Conservation (phyloP, 441 rosid genomes). For the Pelargonium citronellum region DNA sequence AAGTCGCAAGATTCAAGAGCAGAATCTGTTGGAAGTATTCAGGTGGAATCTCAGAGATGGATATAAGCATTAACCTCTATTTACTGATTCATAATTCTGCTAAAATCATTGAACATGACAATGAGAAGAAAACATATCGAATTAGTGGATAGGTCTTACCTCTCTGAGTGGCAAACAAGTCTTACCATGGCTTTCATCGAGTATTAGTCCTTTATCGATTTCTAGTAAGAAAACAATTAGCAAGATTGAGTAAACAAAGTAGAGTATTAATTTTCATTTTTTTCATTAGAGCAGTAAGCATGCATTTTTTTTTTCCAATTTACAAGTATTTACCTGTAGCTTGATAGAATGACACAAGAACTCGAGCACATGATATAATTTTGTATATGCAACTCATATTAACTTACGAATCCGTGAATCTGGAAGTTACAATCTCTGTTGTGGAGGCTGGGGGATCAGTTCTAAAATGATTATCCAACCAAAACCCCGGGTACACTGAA, state of each 20-base stretch:
- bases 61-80: background rate
- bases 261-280: background rate
- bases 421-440: constrained; percentile 15
- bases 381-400: constrained; percentile 6
- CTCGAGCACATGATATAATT: background rate
- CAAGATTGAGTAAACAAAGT: background rate
- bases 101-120: background rate
- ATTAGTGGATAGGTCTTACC: background rate
- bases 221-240: background rate
- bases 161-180: background rate
- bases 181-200: background rate
- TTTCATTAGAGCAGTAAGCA: background rate
- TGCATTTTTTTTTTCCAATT: background rate
- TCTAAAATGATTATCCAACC: constrained; percentile 21
- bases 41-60: background rate
- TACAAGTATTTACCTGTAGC: background rate
- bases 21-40: constrained; percentile 31
- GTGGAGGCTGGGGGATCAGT: constrained; percentile 16
- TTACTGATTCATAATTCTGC: background rate
- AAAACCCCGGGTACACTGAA: constrained; percentile 9
- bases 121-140: background rate
- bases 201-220: background rate
- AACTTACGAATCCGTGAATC: constrained; percentile 6
- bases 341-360: constrained; percentile 2
- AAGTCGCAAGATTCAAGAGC: constrained; percentile 46